phyloP scores from a whole-genome alignment of 169 alveolate species.

The Cryptosporidium andersoni region DNA sequence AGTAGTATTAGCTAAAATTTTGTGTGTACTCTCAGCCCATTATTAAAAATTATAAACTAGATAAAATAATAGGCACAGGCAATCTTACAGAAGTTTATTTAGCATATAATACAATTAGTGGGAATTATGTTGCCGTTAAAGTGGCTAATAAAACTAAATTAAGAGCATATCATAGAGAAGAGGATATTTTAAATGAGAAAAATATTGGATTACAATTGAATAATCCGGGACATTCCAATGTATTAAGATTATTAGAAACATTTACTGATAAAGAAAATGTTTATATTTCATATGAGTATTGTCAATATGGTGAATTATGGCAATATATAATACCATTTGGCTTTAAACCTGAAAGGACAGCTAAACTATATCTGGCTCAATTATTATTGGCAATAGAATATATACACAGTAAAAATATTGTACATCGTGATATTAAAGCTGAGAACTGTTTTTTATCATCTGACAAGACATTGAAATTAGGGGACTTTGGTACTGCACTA shows the following conservation, averaged over 20 bases:
- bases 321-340: conserved; percentile 52
- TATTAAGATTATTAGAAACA: conserved; percentile 28
- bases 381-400: conserved; percentile 87
- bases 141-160: conserved; percentile 23
- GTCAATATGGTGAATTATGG: conserved; percentile 53
- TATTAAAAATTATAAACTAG: conserved; percentile 17
- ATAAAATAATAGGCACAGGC: conserved; percentile 53
- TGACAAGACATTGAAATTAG: conserved; percentile 49
- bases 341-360: conserved; percentile 25
- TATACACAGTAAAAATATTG: conserved; percentile 87
- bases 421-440: conserved; percentile 94
- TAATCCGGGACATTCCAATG: not conserved
- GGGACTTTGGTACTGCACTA: conserved; percentile 82
- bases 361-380: conserved; percentile 75
- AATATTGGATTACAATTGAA: conserved; percentile 12
- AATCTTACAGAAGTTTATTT: conserved; percentile 52
- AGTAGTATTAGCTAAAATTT: not conserved
- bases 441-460: conserved; percentile 72
- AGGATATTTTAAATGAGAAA: conserved; percentile 59
- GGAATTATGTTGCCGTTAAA: conserved; percentile 43
- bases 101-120: conserved; percentile 18
- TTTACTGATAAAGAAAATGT: conserved; percentile 24
- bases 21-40: not conserved
- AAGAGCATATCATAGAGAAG: conserved; percentile 42
- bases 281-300: conserved; percentile 25